Percentiles rank a stretch among this genome's conserved stretches.
Evolutionary conservation across 805 yeast species (phyloP).

Genomic region (Kazachstania africana): DNA sequence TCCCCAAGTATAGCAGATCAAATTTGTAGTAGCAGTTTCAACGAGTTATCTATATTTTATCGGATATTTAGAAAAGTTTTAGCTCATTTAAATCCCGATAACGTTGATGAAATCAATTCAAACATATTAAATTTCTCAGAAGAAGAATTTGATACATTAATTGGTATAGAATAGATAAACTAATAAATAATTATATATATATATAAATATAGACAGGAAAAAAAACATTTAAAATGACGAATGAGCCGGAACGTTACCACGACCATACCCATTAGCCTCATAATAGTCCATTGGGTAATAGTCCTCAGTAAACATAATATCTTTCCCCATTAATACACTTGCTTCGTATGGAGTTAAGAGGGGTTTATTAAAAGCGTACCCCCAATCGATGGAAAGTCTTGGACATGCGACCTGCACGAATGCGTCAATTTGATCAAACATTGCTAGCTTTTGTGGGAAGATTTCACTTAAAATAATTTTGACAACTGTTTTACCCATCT

Average conservation of each 20-base stretch:
- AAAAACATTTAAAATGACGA: constrained; percentile 3
- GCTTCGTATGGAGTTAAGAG: constrained; percentile 92
- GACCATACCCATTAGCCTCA: constrained; percentile 78
- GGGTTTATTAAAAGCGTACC: constrained; percentile 90
- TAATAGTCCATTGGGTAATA: constrained; percentile 96
- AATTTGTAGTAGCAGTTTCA: constrained; percentile 38
- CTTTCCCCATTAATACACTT: constrained; percentile 74
- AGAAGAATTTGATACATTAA: constrained; percentile 49
- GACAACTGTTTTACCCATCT: constrained; percentile 55
- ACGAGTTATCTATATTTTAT: constrained; percentile 35
- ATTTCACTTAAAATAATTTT: constrained; percentile 84
- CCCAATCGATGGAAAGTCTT: constrained; percentile 94
- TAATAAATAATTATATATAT: neutral
- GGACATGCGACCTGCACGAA: constrained; percentile 98
- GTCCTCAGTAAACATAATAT: constrained; percentile 47
- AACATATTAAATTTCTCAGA: constrained; percentile 19
- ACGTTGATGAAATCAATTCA: constrained; percentile 8
- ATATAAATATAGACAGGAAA: neutral
- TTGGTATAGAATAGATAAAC: constrained; percentile 44
- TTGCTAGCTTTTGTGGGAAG: constrained; percentile 82
- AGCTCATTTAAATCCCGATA: constrained; percentile 18
- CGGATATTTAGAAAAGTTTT: constrained; percentile 27
- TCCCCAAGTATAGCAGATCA: constrained; percentile 53
- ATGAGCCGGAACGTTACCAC: constrained; percentile 59
- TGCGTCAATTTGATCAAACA: constrained; percentile 88